phyloP scores from a whole-genome alignment of 2,329 filamentous ascomycete genomes.

The Cladosporium colombiae region DNA sequence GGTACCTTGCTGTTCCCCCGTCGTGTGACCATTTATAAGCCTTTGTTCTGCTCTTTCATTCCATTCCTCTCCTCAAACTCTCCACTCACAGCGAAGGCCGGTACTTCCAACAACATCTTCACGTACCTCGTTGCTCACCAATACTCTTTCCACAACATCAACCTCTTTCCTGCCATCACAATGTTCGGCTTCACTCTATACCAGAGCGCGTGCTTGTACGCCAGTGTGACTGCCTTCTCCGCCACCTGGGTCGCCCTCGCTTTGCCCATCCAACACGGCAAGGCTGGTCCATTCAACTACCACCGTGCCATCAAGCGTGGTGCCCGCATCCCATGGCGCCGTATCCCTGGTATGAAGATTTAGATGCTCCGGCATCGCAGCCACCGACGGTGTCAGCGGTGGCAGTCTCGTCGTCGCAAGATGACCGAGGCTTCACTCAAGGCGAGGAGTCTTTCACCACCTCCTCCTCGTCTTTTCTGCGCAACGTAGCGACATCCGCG shows the following conservation, averaged over 20 bases:
- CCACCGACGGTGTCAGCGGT: constrained; percentile 20
- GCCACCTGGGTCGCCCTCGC: constrained; percentile 34
- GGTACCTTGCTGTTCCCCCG: constrained; percentile 13
- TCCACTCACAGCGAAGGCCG: constrained; percentile 19
- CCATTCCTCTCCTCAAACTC: constrained; percentile 9
- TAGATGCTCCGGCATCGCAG: constrained; percentile 14
- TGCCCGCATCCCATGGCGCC: constrained; percentile 34
- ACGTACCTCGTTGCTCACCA: neutral
- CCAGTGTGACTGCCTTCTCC: constrained; percentile 33
- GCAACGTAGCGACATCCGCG: constrained; percentile 21
- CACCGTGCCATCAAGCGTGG: constrained; percentile 33
- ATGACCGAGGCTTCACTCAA: constrained; percentile 17
- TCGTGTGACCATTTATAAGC: constrained; percentile 17
- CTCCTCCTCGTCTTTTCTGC: constrained; percentile 10
- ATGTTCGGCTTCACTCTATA: constrained; percentile 28
- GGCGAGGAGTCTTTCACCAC: constrained; percentile 13
- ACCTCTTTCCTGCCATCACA: neutral
- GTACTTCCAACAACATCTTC: constrained; percentile 12
- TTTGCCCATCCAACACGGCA: constrained; percentile 35
- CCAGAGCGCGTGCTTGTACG: constrained; percentile 34
- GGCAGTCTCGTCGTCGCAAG: constrained; percentile 19
- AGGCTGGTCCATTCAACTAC: constrained; percentile 37
- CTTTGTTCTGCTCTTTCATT: constrained; percentile 11
- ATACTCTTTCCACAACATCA: neutral
- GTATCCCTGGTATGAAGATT: constrained; percentile 30